Evolutionary conservation across 202 grass and related monocot species (phyloP), one percentile per base, ranked within the genome.

Genomic region (Digitaria exilis): DNA sequence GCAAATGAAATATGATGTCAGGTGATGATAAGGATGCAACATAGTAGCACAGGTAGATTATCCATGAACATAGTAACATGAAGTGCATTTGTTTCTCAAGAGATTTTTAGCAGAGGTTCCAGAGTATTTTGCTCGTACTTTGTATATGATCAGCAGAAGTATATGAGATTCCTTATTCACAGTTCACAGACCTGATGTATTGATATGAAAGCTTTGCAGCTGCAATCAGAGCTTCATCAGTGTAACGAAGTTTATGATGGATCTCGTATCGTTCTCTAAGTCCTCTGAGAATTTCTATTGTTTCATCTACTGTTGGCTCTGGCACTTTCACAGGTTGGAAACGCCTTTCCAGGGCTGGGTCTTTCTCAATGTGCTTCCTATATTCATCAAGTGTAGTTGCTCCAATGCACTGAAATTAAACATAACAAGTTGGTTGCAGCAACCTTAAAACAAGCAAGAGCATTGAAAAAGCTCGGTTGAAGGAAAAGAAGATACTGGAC

Each of bases 371-470:
- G 81, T 97, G 89, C 72, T 93, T 97, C 57, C 94, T 91, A 60
- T 97, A 97, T 73, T 97, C 94, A 77, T 97, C 94, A 54, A 97
- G 84, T 43, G 94, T 97, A 50, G 94, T 97, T 19, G 94, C 94
- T 72, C 94, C 94, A 52, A 97, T 93, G 60, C 94, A 97, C 94
- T 93, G 82, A 77, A 87, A 71, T 48, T 41, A 18, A 79, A 14
- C 30, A 73, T 17, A 44, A 41, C 49, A 48, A 78, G 18, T 50
- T 60, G 32, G 51, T 28, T 58, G 9, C 81, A 25, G 64, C 32
- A 80, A 11, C 1, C 55, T 61, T 30, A 76, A 70, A 62, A 75
- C 18, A 69, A 84, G 16, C 9, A 31, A 79, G 42, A 63, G 5
- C 4, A 12, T 1, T 16, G 25, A 74, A 5, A 58, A 59, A 57